These are phyloP conservation scores for Podosphaera leucotricha DNA, from an alignment of 2,329 filamentous ascomycete species.

Conservation along the genomic window DNA sequence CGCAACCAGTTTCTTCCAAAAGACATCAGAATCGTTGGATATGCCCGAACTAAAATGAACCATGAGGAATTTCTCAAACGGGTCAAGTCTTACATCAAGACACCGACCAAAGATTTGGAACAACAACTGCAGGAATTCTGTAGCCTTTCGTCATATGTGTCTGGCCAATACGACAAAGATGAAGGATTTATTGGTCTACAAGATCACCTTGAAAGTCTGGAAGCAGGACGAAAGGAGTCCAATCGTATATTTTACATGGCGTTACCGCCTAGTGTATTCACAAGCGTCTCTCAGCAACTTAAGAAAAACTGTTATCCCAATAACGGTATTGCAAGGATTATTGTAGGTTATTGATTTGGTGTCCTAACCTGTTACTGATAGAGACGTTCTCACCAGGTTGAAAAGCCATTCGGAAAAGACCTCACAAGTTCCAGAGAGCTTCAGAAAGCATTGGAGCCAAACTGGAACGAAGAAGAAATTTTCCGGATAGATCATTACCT, in stretches of 20 bases:
- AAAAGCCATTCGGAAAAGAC: conserved; percentile 99
- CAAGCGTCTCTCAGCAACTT: conserved; percentile 84
- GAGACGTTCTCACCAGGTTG: conserved; percentile 35
- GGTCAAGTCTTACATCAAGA: conserved; percentile 97
- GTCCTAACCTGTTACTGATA: conserved; percentile 6
- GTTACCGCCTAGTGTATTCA: conserved; percentile 91
- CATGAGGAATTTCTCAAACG: conserved; percentile 83
- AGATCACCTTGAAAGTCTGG: conserved; percentile 65
- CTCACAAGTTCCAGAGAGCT: conserved; percentile 81
- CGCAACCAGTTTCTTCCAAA: conserved; percentile 97
- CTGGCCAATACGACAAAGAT: conserved; percentile 95
- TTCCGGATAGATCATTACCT: conserved; percentile 99
- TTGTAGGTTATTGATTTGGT: conserved; percentile 33
- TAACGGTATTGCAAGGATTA: conserved; percentile 76
- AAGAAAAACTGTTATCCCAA: conserved; percentile 94
- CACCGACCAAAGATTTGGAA: conserved; percentile 89
- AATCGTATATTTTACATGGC: conserved; percentile 99
- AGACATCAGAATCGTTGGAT: conserved; percentile 90
- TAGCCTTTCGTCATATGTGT: conserved; percentile 71
- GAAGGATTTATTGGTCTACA: conserved; percentile 75
- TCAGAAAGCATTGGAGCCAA: conserved; percentile 80
- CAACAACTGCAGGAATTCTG: conserved; percentile 84
- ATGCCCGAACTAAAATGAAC: conserved; percentile 99
- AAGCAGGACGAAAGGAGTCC: conserved; percentile 59
- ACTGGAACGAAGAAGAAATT: conserved; percentile 97